Conservation (phyloP, 257 asterid species). For the Rhazya stricta region DNA sequence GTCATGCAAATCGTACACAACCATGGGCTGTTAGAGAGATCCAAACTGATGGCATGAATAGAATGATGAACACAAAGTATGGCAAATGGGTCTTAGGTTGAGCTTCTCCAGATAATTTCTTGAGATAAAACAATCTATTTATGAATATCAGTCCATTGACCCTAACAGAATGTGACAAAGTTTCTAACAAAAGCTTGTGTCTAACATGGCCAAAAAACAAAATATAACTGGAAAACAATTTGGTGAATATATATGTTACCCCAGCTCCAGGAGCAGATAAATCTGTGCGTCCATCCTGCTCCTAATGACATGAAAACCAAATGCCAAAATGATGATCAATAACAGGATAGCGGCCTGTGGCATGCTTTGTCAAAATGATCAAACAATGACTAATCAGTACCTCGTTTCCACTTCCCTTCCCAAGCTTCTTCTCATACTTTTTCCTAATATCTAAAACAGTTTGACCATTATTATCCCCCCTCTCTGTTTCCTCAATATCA, state of each 20-base stretch:
- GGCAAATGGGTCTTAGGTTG: background rate
- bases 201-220: background rate
- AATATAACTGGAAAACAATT: background rate
- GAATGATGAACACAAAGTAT: background rate
- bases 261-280: constrained; percentile 93
- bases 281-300: constrained; percentile 62
- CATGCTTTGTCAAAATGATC: constrained; percentile 17
- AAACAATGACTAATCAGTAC: constrained; percentile 34
- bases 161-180: background rate
- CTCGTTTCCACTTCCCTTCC: constrained; percentile 76
- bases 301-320: constrained; percentile 40
- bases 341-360: constrained; percentile 1
- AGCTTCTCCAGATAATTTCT: background rate
- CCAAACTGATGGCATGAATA: constrained; percentile 12
- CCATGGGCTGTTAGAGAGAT: constrained; percentile 14
- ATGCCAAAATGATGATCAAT: constrained; percentile 16
- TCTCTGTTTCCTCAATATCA: constrained; percentile 61
- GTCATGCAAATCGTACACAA: constrained; percentile 23
- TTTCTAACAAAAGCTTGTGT: background rate
- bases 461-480: constrained; percentile 48
- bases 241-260: constrained; percentile 34
- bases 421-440: constrained; percentile 92
- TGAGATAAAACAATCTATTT: background rate
- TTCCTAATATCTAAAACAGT: constrained; percentile 81
- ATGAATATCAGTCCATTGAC: constrained; percentile 7